Conservation (phyloP, 2,329 filamentous ascomycete genomes). For the Zasmidium citrigriseum region DNA sequence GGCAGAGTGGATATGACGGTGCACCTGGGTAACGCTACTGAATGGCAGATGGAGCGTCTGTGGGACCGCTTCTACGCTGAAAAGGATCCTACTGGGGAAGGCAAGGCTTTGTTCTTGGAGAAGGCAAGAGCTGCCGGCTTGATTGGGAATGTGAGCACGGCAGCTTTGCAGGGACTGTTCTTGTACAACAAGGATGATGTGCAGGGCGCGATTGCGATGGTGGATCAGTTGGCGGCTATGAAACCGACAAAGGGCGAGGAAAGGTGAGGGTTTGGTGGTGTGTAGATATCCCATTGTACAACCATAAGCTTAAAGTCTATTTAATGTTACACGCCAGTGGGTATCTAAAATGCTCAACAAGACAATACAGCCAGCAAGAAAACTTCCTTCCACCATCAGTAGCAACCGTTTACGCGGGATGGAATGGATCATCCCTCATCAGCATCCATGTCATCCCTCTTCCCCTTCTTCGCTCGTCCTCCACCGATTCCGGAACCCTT, state of each 20-base stretch:
- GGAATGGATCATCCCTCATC: constrained; percentile 60
- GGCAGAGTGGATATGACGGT: constrained; percentile 93
- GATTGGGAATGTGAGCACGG: constrained; percentile 75
- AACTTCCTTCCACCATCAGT: neutral
- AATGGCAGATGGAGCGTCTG: constrained; percentile 79
- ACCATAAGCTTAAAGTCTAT: neutral
- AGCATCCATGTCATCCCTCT: constrained; percentile 70
- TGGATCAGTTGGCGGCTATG: constrained; percentile 31
- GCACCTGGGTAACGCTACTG: constrained; percentile 82
- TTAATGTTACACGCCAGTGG: neutral
- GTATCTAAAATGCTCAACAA: neutral
- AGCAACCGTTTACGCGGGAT: neutral
- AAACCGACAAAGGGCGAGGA: neutral
- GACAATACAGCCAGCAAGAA: neutral
- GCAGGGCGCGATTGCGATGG: constrained; percentile 70
- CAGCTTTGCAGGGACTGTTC: constrained; percentile 90
- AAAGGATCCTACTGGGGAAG: constrained; percentile 64
- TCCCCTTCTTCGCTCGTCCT: constrained; percentile 54
- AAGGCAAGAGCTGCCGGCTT: constrained; percentile 70
- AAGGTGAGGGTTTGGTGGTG: neutral
- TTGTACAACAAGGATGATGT: constrained; percentile 92
- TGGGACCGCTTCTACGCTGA: constrained; percentile 96
- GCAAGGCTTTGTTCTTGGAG: constrained; percentile 68
- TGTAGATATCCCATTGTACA: neutral
- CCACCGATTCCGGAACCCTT: constrained; percentile 52